Conservation (phyloP, 495 filamentous ascomycete genomes). For the Bathelium albidoporum region DNA sequence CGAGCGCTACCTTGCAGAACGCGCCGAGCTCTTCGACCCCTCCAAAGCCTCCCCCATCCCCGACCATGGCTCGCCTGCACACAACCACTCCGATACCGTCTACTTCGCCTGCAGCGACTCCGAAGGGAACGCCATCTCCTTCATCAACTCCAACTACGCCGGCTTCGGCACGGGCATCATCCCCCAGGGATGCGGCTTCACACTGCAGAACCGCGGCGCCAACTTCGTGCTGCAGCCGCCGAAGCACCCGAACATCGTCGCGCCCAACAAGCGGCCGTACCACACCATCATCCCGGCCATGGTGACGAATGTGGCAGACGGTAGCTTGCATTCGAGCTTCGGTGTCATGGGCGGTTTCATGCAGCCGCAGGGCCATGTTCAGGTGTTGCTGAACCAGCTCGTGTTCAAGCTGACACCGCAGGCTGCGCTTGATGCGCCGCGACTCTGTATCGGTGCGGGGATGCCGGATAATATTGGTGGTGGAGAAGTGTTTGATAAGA, state of each 20-base stretch:
- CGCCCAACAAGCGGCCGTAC: conserved; percentile 80
- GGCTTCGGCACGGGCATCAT: conserved; percentile 87
- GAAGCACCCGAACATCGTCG: conserved; percentile 67
- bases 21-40: conserved; percentile 59
- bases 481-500: conserved; percentile 42
- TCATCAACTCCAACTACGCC: conserved; percentile 92
- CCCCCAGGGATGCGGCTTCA: conserved; percentile 75
- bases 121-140: conserved; percentile 79
- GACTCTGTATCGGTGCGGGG: conserved; percentile 69
- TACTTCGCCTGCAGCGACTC: conserved; percentile 80
- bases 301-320: conserved; percentile 64
- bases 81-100: conserved; percentile 75
- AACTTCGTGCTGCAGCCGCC: conserved; percentile 58
- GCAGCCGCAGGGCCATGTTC: conserved; percentile 97
- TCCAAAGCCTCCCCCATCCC: conserved; percentile 44
- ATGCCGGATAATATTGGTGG: conserved; percentile 40
- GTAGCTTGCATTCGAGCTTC: conserved; percentile 68
- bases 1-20: conserved; percentile 52
- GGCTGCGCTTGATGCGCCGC: conserved; percentile 79
- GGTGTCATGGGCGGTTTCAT: conserved; percentile 99
- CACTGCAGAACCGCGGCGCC: conserved; percentile 85
- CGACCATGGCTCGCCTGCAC: conserved; percentile 55
- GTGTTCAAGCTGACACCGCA: conserved; percentile 79
- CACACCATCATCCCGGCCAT: conserved; percentile 96
- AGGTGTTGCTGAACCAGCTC: conserved; percentile 84